These are phyloP conservation scores for Chlorella sp. DNA, from an alignment of 139 green algal species.

Conservation along the genomic window DNA sequence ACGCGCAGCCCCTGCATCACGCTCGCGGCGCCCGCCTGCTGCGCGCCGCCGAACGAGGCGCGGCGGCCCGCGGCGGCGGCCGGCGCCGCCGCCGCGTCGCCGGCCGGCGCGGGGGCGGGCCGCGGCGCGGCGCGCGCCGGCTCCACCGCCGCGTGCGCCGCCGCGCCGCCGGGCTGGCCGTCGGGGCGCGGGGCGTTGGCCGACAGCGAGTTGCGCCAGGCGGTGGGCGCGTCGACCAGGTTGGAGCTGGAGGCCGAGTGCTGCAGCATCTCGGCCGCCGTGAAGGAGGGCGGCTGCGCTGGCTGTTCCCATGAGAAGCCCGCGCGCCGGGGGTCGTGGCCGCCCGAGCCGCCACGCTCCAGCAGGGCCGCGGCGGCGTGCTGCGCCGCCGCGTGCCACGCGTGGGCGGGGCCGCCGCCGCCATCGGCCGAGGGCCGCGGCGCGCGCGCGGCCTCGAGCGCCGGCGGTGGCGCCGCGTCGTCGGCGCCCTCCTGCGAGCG, in stretches of 20 bases:
- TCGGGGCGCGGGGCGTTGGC: too few species aligned
- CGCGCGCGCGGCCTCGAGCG: neutral
- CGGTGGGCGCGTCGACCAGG: neutral
- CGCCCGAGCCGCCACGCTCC: neutral
- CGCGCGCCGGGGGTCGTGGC: constrained; percentile 5
- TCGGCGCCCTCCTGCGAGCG: neutral
- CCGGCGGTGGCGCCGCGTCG: neutral
- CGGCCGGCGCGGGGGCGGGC: too few species aligned
- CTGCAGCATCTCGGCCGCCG: constrained; percentile 11
- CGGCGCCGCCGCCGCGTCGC: too few species aligned
- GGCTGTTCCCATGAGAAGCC: constrained; percentile 6
- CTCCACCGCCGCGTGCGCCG: too few species aligned
- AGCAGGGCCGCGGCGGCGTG: neutral
- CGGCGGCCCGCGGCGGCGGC: too few species aligned
- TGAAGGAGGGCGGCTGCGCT: constrained; percentile 15
- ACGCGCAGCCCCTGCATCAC: constrained; percentile 58
- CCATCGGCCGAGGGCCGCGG: neutral
- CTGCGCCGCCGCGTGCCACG: neutral
- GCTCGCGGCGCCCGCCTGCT: too few species aligned
- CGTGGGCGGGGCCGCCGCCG: neutral
- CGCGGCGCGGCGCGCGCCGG: too few species aligned
- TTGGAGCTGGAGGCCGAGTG: constrained; percentile 1
- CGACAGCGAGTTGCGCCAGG: neutral
- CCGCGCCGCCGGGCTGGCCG: too few species aligned
- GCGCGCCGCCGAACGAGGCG: too few species aligned